These are phyloP conservation scores for Hypoxylon rubiginosum DNA, from an alignment of 2,329 filamentous ascomycete genomes.

Conservation along the genomic window DNA sequence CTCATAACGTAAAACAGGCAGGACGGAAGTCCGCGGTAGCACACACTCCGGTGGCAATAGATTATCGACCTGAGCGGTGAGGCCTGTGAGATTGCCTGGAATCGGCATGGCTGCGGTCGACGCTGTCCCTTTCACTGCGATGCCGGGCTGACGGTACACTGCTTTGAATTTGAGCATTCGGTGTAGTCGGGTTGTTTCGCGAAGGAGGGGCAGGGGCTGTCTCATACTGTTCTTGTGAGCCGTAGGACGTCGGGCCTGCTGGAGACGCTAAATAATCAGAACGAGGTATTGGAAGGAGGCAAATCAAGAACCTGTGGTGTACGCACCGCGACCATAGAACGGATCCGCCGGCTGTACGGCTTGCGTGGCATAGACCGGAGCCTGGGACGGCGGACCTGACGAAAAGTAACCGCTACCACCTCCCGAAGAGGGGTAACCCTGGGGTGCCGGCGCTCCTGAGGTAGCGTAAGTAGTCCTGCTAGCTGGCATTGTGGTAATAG, in stretches of 20 bases:
- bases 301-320: constrained; percentile 54
- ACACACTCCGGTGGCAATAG: constrained; percentile 27
- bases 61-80: constrained; percentile 50
- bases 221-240: constrained; percentile 66
- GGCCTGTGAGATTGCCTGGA: constrained; percentile 48
- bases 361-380: constrained; percentile 53
- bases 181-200: constrained; percentile 46
- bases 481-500: constrained; percentile 50
- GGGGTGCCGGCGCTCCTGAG: constrained; percentile 47
- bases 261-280: constrained; percentile 67
- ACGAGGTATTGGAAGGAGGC: constrained; percentile 40
- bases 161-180: constrained; percentile 50
- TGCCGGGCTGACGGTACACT: constrained; percentile 51
- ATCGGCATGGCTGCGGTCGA: constrained; percentile 49
- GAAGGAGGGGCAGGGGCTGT: constrained; percentile 56
- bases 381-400: constrained; percentile 52
- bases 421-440: constrained; percentile 48
- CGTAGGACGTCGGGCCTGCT: constrained; percentile 62
- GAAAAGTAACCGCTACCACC: constrained; percentile 50
- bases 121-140: constrained; percentile 48
- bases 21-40: constrained; percentile 38
- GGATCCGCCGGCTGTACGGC: constrained; percentile 64
- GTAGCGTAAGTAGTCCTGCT: constrained; percentile 51
- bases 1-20: constrained; percentile 47
- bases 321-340: constrained; percentile 73